A percentile compares a stretch with the other conserved stretches of the same genome.
Conservation (phyloP, 805 yeast species). For the Starmera caribaea region DNA sequence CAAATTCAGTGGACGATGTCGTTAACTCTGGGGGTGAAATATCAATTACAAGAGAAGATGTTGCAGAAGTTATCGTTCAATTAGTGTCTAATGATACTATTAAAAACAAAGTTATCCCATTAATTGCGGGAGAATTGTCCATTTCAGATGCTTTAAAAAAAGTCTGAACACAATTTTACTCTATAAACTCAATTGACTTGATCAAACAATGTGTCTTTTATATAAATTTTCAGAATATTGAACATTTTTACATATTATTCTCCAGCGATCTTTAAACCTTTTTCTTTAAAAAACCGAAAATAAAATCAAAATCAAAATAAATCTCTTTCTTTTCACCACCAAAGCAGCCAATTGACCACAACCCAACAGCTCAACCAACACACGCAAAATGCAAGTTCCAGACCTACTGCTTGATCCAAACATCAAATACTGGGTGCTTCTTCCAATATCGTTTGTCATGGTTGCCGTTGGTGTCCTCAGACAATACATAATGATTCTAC, state of each 20-base stretch:
- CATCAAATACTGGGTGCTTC: slow-evolving; percentile 78
- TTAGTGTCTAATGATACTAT: slow-evolving; percentile 28
- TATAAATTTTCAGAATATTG: too few relatives aligned
- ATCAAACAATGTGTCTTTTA: too few relatives aligned
- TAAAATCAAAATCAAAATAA: too few relatives aligned
- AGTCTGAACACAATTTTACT: too few relatives aligned
- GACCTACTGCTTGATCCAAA: slow-evolving; percentile 69
- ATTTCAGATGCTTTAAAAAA: slow-evolving; percentile 10
- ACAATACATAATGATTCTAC: slow-evolving; percentile 51
- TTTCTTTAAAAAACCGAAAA: too few relatives aligned
- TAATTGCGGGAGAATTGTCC: slow-evolving; percentile 31
- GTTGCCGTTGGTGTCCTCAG: slow-evolving; percentile 76
- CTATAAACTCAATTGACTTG: too few relatives aligned
- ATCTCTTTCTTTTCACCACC: too few relatives aligned
- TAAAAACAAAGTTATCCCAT: slow-evolving; percentile 31
- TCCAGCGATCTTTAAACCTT: too few relatives aligned
- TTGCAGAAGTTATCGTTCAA: slow-evolving; percentile 36
- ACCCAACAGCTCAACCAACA: too few relatives aligned
- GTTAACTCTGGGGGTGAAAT: neutral
- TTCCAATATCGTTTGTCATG: slow-evolving; percentile 88
- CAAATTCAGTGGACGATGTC: slow-evolving; percentile 12
- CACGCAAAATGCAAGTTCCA: slow-evolving; percentile 25
- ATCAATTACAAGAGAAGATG: slow-evolving; percentile 40
- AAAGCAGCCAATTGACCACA: neutral
- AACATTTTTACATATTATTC: too few relatives aligned